phyloP scores from a whole-genome alignment of 768 basidiomycete genomes.

The Podaxis pistillaris region DNA sequence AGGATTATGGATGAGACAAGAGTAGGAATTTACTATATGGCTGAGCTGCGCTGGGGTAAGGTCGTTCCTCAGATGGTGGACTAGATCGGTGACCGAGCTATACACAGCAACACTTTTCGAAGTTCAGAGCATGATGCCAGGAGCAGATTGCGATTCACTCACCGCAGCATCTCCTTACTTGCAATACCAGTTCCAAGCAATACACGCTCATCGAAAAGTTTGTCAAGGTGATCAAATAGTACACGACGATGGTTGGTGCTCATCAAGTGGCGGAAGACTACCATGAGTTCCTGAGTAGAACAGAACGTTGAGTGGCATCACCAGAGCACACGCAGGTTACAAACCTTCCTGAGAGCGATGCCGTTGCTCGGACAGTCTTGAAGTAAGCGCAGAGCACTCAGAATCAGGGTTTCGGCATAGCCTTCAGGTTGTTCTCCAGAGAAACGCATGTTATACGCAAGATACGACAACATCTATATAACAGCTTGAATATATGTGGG shows the following conservation, averaged over 20 bases:
- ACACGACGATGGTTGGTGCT: conserved; percentile 74
- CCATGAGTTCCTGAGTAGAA: conserved; percentile 73
- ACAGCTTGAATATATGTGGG: background rate
- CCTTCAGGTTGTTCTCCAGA: conserved; percentile 58
- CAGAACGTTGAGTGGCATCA: conserved; percentile 15
- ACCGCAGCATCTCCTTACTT: conserved; percentile 84
- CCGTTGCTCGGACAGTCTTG: conserved; percentile 92
- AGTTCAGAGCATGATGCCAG: conserved; percentile 9
- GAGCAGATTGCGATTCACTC: conserved; percentile 19
- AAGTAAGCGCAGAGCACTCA: conserved; percentile 80
- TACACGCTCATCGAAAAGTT: conserved; percentile 87
- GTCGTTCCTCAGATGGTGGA: conserved; percentile 87
- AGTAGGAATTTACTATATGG: conserved; percentile 80
- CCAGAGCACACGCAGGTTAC: background rate
- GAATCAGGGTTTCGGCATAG: conserved; percentile 79
- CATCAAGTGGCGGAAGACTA: conserved; percentile 89
- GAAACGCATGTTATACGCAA: conserved; percentile 83
- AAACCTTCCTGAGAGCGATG: conserved; percentile 77
- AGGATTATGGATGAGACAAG: conserved; percentile 86
- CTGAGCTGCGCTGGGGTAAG: conserved; percentile 74
- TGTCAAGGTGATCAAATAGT: conserved; percentile 81
- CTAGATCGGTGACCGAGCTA: conserved; percentile 87
- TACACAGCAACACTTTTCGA: conserved; percentile 71
- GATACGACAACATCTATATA: conserved; percentile 80
- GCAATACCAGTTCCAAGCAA: conserved; percentile 83